Evolutionary conservation across 805 yeast species (phyloP).

Genomic region (Tetrapisispora fleetii): DNA sequence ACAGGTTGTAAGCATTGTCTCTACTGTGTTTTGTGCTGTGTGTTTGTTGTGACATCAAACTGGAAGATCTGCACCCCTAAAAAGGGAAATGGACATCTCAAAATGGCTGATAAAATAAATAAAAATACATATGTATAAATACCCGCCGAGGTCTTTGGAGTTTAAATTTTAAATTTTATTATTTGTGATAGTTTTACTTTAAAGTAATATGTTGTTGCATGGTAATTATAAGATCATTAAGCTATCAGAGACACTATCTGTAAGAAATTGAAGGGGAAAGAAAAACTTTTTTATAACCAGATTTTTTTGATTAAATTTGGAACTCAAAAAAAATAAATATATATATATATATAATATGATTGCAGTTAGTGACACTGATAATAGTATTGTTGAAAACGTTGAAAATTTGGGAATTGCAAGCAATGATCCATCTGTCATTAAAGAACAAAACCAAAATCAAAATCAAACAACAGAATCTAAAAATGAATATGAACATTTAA

Average conservation of each 20-base stretch:
- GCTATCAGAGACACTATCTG: too few species aligned
- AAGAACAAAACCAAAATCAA: conserved; percentile 1
- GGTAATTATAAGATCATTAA: too few species aligned
- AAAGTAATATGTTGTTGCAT: too few species aligned
- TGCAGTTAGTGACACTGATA: conserved; percentile 2
- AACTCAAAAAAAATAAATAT: too few species aligned
- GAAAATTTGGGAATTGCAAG: conserved; percentile 1
- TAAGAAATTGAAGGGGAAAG: not conserved
- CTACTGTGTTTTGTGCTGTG: too few species aligned
- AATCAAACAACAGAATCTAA: not conserved
- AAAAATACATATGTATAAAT: not conserved
- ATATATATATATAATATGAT: not conserved
- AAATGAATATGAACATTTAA: conserved; percentile 23
- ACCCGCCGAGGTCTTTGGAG: conserved; percentile 1
- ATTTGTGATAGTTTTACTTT: too few species aligned
- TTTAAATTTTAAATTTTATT: too few species aligned
- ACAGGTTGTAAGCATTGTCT: too few species aligned
- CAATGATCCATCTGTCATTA: not conserved
- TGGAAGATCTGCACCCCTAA: not conserved
- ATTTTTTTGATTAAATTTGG: too few species aligned
- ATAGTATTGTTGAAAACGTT: conserved; percentile 1
- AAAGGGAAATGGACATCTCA: not conserved
- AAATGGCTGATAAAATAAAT: not conserved
- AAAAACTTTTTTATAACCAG: not conserved
- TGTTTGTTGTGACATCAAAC: too few species aligned